Evolutionary conservation across 2,329 filamentous ascomycete genomes (phyloP), one percentile per base, ranked within the genome.

Genomic region (Monilinia fructicola): DNA sequence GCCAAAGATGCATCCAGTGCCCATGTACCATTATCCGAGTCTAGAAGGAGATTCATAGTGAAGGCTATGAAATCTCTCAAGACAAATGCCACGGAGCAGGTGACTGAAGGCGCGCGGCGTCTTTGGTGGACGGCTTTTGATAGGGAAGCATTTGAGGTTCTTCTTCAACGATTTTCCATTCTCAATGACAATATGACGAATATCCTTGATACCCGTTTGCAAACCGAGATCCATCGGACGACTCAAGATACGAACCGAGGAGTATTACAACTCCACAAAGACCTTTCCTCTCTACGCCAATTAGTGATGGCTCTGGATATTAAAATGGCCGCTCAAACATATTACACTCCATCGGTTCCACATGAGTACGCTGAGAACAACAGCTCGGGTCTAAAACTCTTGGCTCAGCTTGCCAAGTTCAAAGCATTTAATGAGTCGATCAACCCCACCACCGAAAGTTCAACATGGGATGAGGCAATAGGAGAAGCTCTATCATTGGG

Each of bases 361-460:
- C 60, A 67, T 26, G 69, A 72, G 10, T 59, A 72, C 12, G 76
- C 76, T 6, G 74, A 74, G 26, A 67, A 60, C 54, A 79, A 81
- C 52, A 77, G 77, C 18, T 77, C 79, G 28, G 78, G 77, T 0
- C 73, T 82, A 9, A 75, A 77, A 58, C 77, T 81, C 38, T 71
- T 83, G 2, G 76, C 79, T 2, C 78, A 79, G 66, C 71, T 83
- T 10, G 81, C 81, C 71, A 82, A 81, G 68, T 83, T 83, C 76
- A 83, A 83, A 69, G 81, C 81, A 2, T 83, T 83, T 70, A 83
- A 82, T 54, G 78, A 81, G 70, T 79, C 79, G 2, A 79, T 83
- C 44, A 80, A 82, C 56, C 42, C 62, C n/a, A 58, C 62, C 16
- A 65, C 64, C 6, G 76, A 76, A 31, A 70, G 65, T 3, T 74